These are phyloP conservation scores for Maudiozyma turicensis DNA, from an alignment of 805 yeast species.

Conservation along the genomic window DNA sequence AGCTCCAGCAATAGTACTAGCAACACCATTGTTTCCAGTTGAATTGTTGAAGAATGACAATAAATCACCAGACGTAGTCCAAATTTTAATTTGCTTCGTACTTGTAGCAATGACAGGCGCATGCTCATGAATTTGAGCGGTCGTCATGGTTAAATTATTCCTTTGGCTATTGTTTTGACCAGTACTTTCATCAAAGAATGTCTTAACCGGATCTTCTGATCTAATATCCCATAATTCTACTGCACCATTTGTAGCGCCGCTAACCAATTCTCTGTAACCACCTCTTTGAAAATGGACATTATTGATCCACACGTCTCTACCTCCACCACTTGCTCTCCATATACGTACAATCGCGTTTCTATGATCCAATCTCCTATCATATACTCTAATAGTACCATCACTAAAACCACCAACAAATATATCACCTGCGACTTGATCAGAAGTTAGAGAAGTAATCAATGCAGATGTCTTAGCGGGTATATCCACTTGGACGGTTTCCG, in stretches of 20 bases:
- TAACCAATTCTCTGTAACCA: constrained; percentile 79
- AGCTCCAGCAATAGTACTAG: constrained; percentile 24
- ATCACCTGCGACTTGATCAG: constrained; percentile 93
- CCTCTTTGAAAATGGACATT: constrained; percentile 95
- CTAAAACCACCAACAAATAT: constrained; percentile 85
- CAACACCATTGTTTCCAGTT: constrained; percentile 23
- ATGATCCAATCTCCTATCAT: constrained; percentile 79
- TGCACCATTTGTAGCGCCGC: constrained; percentile 74
- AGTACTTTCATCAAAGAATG: constrained; percentile 44
- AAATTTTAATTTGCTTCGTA: constrained; percentile 63
- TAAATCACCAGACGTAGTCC: constrained; percentile 77
- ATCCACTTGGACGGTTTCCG: constrained; percentile 77
- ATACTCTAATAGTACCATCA: constrained; percentile 81
- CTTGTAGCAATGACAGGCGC: constrained; percentile 93
- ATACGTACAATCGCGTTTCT: constrained; percentile 76
- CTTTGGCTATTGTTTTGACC: constrained; percentile 20
- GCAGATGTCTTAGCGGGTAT: constrained; percentile 87
- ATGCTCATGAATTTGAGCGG: constrained; percentile 85
- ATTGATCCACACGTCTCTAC: constrained; percentile 48
- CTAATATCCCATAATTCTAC: constrained; percentile 91
- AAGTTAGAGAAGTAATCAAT: constrained; percentile 79
- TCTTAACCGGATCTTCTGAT: constrained; percentile 54
- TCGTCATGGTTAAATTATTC: constrained; percentile 35
- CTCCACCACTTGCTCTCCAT: constrained; percentile 51
- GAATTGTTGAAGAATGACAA: constrained; percentile 48